phyloP scores from a whole-genome alignment of 2,329 filamentous ascomycete species.

The Fusarium liriodendri region DNA sequence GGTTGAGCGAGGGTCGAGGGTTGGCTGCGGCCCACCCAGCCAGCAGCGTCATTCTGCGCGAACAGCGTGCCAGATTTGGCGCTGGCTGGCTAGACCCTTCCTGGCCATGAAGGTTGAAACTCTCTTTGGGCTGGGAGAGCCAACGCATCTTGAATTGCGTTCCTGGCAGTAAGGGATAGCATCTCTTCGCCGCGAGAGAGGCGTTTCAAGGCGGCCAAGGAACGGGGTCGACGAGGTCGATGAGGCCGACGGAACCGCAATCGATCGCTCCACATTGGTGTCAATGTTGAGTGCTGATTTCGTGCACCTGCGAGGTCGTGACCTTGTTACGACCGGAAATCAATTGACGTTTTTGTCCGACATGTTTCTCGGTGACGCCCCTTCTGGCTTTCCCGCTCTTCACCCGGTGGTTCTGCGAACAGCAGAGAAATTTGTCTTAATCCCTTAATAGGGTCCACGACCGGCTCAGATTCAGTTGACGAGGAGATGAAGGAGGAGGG shows the following conservation, averaged over 20 bases:
- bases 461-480: constrained; percentile 2
- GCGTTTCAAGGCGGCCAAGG: not conserved
- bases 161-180: constrained; percentile 25
- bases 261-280: constrained; percentile 10
- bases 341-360: constrained; percentile 33
- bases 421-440: not conserved
- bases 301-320: constrained; percentile 30
- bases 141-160: constrained; percentile 23
- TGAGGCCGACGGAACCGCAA: constrained; percentile 1
- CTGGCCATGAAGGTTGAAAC: constrained; percentile 27
- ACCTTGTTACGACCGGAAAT: constrained; percentile 8
- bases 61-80: constrained; percentile 34
- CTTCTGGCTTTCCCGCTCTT: not conserved
- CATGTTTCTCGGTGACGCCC: constrained; percentile 2
- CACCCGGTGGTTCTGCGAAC: not conserved
- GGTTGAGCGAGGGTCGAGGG: constrained; percentile 36
- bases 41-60: constrained; percentile 33
- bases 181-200: not conserved
- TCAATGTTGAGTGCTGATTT: constrained; percentile 19
- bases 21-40: constrained; percentile 33
- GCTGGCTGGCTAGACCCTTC: constrained; percentile 20
- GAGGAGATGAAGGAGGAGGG: not conserved
- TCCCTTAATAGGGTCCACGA: not conserved
- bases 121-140: constrained; percentile 27
- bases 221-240: not conserved